These are phyloP conservation scores for Calonectria henricotiae DNA, from an alignment of 2,329 filamentous ascomycete species.

Conservation along the genomic window DNA sequence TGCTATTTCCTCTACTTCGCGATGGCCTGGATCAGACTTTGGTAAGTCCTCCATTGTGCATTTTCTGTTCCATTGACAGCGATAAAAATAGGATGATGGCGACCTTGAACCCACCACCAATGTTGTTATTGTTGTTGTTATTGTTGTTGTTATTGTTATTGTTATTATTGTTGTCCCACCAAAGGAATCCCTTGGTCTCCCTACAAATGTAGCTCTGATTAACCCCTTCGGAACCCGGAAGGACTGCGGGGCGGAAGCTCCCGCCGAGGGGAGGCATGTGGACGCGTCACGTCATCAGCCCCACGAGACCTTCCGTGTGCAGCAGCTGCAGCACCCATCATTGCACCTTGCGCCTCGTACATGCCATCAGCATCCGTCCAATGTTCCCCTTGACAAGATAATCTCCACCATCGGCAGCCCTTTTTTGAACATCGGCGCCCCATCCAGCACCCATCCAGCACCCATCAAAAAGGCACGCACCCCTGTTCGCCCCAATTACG, in stretches of 20 bases:
- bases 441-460: neutral
- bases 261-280: neutral
- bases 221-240: neutral
- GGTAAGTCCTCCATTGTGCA: no score
- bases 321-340: neutral
- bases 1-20: no score
- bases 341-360: constrained; percentile 1
- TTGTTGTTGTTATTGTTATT: no score
- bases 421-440: neutral
- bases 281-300: constrained; percentile 38
- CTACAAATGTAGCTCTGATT: constrained; percentile 4
- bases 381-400: constrained; percentile 7
- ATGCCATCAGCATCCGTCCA: constrained; percentile 5
- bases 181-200: neutral
- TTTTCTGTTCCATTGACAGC: no score
- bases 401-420: neutral
- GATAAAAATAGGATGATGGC: no score
- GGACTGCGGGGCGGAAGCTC: constrained; percentile 2
- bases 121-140: no score
- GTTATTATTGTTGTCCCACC: neutral
- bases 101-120: no score
- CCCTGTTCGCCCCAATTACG: neutral
- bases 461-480: neutral
- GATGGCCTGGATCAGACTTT: no score
- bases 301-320: constrained; percentile 29